Evolutionary conservation across 1,284 basidiomycete species (phyloP).

Genomic region (Microbotryomycetes sp.): DNA sequence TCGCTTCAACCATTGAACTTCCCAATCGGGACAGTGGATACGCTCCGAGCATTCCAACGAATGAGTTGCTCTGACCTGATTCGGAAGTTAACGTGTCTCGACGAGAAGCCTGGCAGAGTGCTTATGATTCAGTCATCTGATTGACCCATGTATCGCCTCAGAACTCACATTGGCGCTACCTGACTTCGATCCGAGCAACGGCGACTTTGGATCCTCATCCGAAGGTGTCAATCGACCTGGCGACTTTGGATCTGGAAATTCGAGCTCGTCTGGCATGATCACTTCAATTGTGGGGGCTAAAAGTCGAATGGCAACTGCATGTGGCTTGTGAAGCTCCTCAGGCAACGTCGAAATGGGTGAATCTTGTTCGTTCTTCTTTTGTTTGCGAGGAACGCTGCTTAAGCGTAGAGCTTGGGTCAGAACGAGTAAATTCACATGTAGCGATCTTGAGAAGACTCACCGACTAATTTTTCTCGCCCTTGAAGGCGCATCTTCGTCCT

Average conservation of each 20-base stretch:
- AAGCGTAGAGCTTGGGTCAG: background rate
- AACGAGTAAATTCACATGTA: background rate
- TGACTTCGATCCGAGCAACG: slow-evolving; percentile 2
- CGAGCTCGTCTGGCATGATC: slow-evolving; percentile 22
- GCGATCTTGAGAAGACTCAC: slow-evolving; percentile 6
- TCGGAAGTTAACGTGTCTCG: slow-evolving; percentile 13
- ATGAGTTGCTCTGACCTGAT: slow-evolving; percentile 6
- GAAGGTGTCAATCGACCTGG: slow-evolving; percentile 22
- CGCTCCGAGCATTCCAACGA: slow-evolving; percentile 23
- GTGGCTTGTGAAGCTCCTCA: slow-evolving; percentile 55
- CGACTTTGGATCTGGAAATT: slow-evolving; percentile 34
- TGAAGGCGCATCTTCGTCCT: slow-evolving; percentile 55
- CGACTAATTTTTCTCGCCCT: slow-evolving; percentile 25
- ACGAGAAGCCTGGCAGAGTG: background rate
- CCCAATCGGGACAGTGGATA: slow-evolving; percentile 19
- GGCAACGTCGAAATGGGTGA: slow-evolving; percentile 53
- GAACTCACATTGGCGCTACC: background rate
- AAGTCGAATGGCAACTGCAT: slow-evolving; percentile 51
- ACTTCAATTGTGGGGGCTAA: slow-evolving; percentile 21
- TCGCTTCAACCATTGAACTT: slow-evolving; percentile 15
- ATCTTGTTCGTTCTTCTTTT: slow-evolving; percentile 40
- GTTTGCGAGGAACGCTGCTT: slow-evolving; percentile 19
- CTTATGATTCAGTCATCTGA: background rate
- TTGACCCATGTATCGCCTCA: background rate
- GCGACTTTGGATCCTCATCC: slow-evolving; percentile 6